Conservation (phyloP, 805 yeast species). For the Candida pini region DNA sequence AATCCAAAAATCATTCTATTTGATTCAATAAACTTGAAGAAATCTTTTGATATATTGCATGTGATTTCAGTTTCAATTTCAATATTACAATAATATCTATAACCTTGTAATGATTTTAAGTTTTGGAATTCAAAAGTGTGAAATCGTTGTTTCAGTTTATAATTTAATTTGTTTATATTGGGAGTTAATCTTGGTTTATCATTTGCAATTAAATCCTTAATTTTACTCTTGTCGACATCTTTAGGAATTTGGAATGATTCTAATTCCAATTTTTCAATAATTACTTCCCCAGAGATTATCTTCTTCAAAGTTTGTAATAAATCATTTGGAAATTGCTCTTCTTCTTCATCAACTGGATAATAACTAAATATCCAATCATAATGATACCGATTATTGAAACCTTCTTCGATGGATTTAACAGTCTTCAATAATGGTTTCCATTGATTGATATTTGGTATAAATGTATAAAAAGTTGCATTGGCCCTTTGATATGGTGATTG, state of each 20-base stretch:
- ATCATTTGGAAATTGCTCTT: constrained; percentile 53
- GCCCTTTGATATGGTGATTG: constrained; percentile 3
- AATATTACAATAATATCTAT: constrained; percentile 53
- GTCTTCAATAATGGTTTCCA: constrained; percentile 14
- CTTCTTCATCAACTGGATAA: constrained; percentile 44
- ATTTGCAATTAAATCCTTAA: constrained; percentile 39
- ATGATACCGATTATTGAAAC: constrained; percentile 67
- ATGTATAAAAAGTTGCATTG: constrained; percentile 21
- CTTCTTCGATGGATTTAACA: constrained; percentile 61
- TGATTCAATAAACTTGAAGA: constrained; percentile 37
- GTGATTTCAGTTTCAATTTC: constrained; percentile 49
- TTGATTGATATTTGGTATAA: constrained; percentile 13
- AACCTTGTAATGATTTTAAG: constrained; percentile 36
- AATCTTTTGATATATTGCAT: constrained; percentile 52
- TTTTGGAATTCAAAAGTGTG: constrained; percentile 45
- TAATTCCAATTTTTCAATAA: constrained; percentile 63
- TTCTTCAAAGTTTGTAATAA: constrained; percentile 56
- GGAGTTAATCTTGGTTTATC: constrained; percentile 18
- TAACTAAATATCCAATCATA: constrained; percentile 86
- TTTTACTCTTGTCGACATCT: constrained; percentile 55
- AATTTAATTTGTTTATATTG: constrained; percentile 34
- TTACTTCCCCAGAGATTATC: constrained; percentile 62
- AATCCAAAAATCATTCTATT: constrained; percentile 44
- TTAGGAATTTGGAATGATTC: constrained; percentile 54
- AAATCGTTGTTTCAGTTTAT: constrained; percentile 47